Evolutionary conservation across 1,139 yeast genomes (phyloP).

Genomic region (Blastobotrys niveus): DNA sequence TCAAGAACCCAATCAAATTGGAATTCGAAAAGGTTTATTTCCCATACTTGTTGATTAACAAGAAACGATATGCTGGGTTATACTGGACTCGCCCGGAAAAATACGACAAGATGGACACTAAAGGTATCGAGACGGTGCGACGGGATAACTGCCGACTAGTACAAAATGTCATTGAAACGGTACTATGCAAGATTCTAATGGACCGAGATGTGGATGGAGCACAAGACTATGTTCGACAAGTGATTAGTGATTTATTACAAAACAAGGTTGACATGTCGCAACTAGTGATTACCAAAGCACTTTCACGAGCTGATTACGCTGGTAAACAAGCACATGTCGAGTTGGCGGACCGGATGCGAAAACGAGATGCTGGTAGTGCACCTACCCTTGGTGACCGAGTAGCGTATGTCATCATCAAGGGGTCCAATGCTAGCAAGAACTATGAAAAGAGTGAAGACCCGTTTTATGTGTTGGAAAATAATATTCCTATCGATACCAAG

Average conservation of each 20-base stretch:
- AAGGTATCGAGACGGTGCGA: conserved; percentile 97
- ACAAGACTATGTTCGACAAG: conserved; percentile 72
- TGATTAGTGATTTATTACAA: conserved; percentile 85
- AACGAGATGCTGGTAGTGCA: conserved; percentile 96
- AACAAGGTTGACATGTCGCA: conserved; percentile 90
- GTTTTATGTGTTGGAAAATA: conserved; percentile 81
- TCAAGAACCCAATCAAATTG: conserved; percentile 80
- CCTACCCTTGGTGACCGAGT: conserved; percentile 98
- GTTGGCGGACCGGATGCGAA: conserved; percentile 90
- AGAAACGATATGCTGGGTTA: conserved; percentile 94
- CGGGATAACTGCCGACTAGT: conserved; percentile 95
- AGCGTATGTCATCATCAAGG: conserved; percentile 86
- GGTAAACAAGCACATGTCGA: conserved; percentile 98
- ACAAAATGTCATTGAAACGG: conserved; percentile 89
- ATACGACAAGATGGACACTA: conserved; percentile 95
- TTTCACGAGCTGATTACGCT: conserved; percentile 84
- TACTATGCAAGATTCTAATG: conserved; percentile 75
- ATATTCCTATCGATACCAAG: conserved; percentile 89
- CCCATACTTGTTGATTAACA: conserved; percentile 89
- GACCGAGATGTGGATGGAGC: conserved; percentile 90
- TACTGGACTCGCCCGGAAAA: conserved; percentile 91
- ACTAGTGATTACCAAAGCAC: conserved; percentile 87
- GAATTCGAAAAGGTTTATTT: conserved; percentile 96
- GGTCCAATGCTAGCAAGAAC: conserved; percentile 76
- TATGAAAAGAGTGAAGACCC: conserved; percentile 98